A percentile compares a stretch with the other conserved stretches of the same genome.
These are phyloP conservation scores for Lentinula sp. DNA, from an alignment of 768 basidiomycete species.

Conservation along the genomic window DNA sequence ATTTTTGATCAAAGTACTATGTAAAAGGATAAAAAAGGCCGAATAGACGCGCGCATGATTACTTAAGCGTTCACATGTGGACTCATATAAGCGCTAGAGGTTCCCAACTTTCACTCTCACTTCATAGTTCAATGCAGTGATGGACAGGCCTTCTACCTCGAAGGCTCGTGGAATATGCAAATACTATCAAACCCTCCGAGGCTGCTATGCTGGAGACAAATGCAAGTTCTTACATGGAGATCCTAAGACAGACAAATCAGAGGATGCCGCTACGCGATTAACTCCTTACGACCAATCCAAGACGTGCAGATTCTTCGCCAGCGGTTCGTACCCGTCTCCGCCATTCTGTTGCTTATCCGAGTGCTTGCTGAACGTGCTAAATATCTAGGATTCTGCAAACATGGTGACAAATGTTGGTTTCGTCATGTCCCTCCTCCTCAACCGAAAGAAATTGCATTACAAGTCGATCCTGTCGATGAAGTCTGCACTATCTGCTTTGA, in stretches of 20 bases:
- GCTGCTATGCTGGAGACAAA: conserved; percentile 59
- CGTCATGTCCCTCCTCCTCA: conserved; percentile 35
- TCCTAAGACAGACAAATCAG: conserved; percentile 12
- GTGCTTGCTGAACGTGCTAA: background rate
- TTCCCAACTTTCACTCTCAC: background rate
- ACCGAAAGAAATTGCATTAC: conserved; percentile 10
- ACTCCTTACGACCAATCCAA: conserved; percentile 72
- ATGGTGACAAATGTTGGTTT: conserved; percentile 75
- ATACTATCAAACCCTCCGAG: conserved; percentile 57
- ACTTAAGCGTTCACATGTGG: background rate
- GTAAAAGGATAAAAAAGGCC: too few relatives aligned
- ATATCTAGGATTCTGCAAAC: conserved; percentile 58
- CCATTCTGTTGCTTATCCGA: background rate
- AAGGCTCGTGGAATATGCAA: conserved; percentile 67
- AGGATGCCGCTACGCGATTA: conserved; percentile 27
- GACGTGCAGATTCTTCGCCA: conserved; percentile 57
- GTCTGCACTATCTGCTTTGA: conserved; percentile 74
- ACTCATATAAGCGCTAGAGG: background rate
- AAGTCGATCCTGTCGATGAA: conserved; percentile 36
- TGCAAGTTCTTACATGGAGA: conserved; percentile 78
- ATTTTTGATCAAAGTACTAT: too few relatives aligned
- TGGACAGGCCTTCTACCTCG: conserved; percentile 58
- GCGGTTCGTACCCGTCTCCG: conserved; percentile 31
- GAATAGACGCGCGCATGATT: background rate
- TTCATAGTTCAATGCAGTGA: conserved; percentile 8